These are phyloP conservation scores for Cyclaneusma minus DNA, from an alignment of 2,329 filamentous ascomycete genomes.

Conservation along the genomic window DNA sequence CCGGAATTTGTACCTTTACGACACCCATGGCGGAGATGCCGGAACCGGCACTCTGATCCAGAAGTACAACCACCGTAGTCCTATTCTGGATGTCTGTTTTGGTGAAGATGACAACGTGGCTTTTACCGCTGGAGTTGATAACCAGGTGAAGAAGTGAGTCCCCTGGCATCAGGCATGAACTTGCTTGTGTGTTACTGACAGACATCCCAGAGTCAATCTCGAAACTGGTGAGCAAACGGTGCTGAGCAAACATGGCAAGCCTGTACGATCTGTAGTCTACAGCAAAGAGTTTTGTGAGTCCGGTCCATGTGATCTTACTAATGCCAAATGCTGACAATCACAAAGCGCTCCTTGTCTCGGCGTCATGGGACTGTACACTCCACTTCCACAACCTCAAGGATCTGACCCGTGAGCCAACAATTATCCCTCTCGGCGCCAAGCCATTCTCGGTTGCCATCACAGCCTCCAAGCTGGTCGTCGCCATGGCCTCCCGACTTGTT, in stretches of 20 bases:
- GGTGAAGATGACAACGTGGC: slow-evolving; percentile 69
- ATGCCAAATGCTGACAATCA: slow-evolving; percentile 3
- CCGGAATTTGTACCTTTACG: slow-evolving; percentile 79
- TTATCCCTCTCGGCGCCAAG: slow-evolving; percentile 64
- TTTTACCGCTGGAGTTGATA: slow-evolving; percentile 77
- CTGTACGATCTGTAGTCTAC: slow-evolving; percentile 75
- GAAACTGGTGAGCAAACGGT: slow-evolving; percentile 55
- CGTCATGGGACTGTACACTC: slow-evolving; percentile 85
- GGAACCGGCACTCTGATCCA: slow-evolving; percentile 43
- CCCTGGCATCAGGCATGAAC: slow-evolving; percentile 1
- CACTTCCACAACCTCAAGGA: slow-evolving; percentile 59
- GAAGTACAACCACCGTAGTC: slow-evolving; percentile 67
- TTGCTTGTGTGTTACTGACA: slow-evolving; percentile 2
- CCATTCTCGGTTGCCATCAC: slow-evolving; percentile 75
- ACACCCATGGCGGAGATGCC: slow-evolving; percentile 41
- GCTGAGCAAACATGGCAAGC: slow-evolving; percentile 62
- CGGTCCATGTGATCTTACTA: slow-evolving; percentile 1
- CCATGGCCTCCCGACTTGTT: slow-evolving; percentile 86
- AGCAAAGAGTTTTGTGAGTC: slow-evolving; percentile 51
- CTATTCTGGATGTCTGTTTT: slow-evolving; percentile 85
- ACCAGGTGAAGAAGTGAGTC: slow-evolving; percentile 58
- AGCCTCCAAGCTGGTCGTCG: slow-evolving; percentile 72
- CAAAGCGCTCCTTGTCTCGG: slow-evolving; percentile 62
- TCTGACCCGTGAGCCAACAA: slow-evolving; percentile 38
- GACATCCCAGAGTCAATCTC: slow-evolving; percentile 45